Evolutionary conservation across 2,329 filamentous ascomycete species (phyloP).

Genomic region (Apiospora aurea): DNA sequence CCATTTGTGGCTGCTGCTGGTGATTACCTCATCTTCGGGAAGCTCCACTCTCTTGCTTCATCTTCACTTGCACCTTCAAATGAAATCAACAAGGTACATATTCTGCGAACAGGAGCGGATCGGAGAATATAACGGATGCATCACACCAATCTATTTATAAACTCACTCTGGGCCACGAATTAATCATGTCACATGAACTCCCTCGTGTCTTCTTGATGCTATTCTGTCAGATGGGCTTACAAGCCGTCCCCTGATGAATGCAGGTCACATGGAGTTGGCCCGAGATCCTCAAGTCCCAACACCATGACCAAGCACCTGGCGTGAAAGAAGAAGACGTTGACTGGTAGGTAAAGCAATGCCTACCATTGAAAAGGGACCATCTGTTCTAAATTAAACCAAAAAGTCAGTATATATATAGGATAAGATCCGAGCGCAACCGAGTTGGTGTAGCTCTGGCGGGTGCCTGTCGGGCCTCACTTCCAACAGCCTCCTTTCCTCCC

Average conservation of each 20-base stretch:
- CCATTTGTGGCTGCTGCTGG: slow-evolving; percentile 10
- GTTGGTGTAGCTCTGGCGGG: neutral
- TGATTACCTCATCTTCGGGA: neutral
- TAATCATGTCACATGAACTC: neutral
- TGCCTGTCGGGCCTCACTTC: neutral
- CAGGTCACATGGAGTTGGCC: slow-evolving; percentile 5
- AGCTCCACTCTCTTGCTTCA: neutral
- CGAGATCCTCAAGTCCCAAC: neutral
- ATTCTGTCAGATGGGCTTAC: neutral
- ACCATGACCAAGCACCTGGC: neutral
- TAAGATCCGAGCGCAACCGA: neutral
- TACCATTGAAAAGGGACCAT: neutral
- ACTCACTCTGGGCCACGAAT: too few relatives aligned
- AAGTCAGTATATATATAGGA: neutral
- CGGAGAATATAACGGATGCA: neutral
- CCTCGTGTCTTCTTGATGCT: neutral
- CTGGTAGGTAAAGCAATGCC: too few relatives aligned
- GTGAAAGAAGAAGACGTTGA: neutral
- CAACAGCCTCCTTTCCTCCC: neutral
- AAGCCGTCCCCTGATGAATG: neutral
- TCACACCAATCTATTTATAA: neutral
- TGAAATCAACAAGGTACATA: neutral
- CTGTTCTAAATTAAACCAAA: neutral
- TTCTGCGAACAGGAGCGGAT: neutral
- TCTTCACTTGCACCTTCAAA: neutral